These are phyloP conservation scores for Miscanthus lutarioriparius DNA, from an alignment of 176 grass and related monocot species.

Conservation along the genomic window DNA sequence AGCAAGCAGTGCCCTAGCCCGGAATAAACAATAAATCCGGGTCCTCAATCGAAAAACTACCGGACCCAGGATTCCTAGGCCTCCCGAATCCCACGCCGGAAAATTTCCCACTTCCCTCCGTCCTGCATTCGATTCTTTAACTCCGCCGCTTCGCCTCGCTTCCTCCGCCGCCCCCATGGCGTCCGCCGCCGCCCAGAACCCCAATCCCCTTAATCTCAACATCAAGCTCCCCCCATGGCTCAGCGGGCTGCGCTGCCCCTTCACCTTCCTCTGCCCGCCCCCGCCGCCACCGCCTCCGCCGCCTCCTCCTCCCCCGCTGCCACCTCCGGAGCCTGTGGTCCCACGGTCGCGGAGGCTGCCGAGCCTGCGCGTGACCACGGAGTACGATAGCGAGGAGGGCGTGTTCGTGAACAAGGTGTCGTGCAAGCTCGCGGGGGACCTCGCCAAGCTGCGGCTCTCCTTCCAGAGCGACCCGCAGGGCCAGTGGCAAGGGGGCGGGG, in stretches of 20 bases:
- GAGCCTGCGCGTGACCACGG: slow-evolving; percentile 65
- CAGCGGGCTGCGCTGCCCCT: slow-evolving; percentile 30
- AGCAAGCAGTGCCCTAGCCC: no score
- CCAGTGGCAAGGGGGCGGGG: neutral
- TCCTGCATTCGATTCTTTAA: slow-evolving; percentile 31
- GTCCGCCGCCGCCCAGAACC: slow-evolving; percentile 23
- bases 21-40: no score
- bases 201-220: slow-evolving; percentile 35
- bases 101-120: slow-evolving; percentile 35
- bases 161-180: slow-evolving; percentile 27
- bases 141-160: slow-evolving; percentile 27
- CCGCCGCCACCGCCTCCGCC: neutral
- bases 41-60: neutral
- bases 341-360: slow-evolving; percentile 20
- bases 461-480: slow-evolving; percentile 74
- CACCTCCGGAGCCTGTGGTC: slow-evolving; percentile 8
- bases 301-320: neutral
- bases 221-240: slow-evolving; percentile 42
- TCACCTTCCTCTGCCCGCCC: slow-evolving; percentile 46
- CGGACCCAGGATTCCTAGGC: neutral
- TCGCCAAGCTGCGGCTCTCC: slow-evolving; percentile 88
- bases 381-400: slow-evolving; percentile 76
- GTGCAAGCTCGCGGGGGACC: slow-evolving; percentile 74
- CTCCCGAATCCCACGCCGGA: neutral
- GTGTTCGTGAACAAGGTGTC: slow-evolving; percentile 85